Conservation (phyloP, 2,329 filamentous ascomycete species). For the Ambrosiella xylebori region DNA sequence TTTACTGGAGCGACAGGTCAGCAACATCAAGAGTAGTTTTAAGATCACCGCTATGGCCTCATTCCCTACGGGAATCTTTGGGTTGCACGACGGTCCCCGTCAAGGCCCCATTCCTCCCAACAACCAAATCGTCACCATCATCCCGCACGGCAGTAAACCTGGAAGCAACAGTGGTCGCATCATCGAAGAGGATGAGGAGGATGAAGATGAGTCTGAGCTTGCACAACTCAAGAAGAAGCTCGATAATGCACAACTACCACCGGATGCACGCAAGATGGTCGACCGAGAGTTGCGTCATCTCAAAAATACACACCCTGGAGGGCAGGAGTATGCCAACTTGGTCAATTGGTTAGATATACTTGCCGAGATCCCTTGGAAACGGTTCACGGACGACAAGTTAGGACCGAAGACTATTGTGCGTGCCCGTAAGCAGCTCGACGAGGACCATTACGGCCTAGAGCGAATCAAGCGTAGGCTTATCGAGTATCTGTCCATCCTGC, state of each 20-base stretch:
- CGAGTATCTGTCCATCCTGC: conserved; percentile 90
- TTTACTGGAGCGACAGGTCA: conserved; percentile 65
- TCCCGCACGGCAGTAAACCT: conserved; percentile 7
- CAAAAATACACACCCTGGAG: conserved; percentile 88
- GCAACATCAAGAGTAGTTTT: conserved; percentile 69
- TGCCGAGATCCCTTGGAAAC: conserved; percentile 83
- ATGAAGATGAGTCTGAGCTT: conserved; percentile 75
- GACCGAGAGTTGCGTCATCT: conserved; percentile 75
- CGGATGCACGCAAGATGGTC: conserved; percentile 79
- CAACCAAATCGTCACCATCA: conserved; percentile 21
- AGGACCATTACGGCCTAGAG: conserved; percentile 90
- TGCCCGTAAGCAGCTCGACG: conserved; percentile 78
- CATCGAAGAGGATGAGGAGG: conserved; percentile 43
- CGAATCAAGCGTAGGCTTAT: conserved; percentile 93
- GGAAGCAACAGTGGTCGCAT: conserved; percentile 14
- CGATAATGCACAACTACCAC: conserved; percentile 60
- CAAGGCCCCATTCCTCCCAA: conserved; percentile 21
- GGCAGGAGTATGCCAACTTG: conserved; percentile 89
- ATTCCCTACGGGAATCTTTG: conserved; percentile 42
- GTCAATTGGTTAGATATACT: conserved; percentile 88
- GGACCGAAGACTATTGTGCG: conserved; percentile 60
- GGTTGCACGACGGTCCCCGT: conserved; percentile 3
- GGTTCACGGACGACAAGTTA: conserved; percentile 68
- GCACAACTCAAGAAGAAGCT: conserved; percentile 83
- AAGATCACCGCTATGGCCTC: conserved; percentile 66